A percentile compares a stretch with the other conserved stretches of the same genome.
phyloP scores from a whole-genome alignment of 2,329 filamentous ascomycete species.

The Monilinia vaccinii-corymbosi region DNA sequence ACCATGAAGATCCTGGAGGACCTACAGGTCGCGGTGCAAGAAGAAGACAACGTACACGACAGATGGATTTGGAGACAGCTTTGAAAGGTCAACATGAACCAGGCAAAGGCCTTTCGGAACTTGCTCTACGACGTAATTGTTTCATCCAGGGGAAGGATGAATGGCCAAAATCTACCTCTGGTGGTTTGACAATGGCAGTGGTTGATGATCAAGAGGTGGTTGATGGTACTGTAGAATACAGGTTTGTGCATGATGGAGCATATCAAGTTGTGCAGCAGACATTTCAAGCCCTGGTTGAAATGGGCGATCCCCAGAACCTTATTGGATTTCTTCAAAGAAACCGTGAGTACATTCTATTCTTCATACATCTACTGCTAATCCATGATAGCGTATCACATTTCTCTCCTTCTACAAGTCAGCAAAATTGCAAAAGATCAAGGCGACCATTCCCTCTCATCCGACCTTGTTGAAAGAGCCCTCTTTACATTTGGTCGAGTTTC shows the following conservation, averaged over 20 bases:
- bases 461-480: slow-evolving; percentile 81
- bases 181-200: slow-evolving; percentile 75
- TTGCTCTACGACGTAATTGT: slow-evolving; percentile 53
- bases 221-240: slow-evolving; percentile 61
- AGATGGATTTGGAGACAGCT: slow-evolving; percentile 33
- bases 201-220: slow-evolving; percentile 32
- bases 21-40: slow-evolving; percentile 31
- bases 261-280: slow-evolving; percentile 69
- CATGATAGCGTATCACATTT: slow-evolving; percentile 70
- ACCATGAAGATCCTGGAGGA: slow-evolving; percentile 39
- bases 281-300: slow-evolving; percentile 75
- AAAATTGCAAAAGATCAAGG: slow-evolving; percentile 87
- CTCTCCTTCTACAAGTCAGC: slow-evolving; percentile 85
- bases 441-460: slow-evolving; percentile 75
- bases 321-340: slow-evolving; percentile 64
- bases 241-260: slow-evolving; percentile 61
- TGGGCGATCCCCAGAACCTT: slow-evolving; percentile 74
- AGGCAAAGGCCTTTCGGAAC: slow-evolving; percentile 47
- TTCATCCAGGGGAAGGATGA: slow-evolving; percentile 65
- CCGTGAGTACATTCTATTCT: slow-evolving; percentile 33
- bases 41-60: slow-evolving; percentile 34
- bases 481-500: slow-evolving; percentile 90
- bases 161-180: slow-evolving; percentile 61
- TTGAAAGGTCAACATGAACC: slow-evolving; percentile 36
- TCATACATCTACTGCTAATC: slow-evolving; percentile 16